Evolutionary conservation across 345 rosid genomes (phyloP).

Genomic region (Mercurialis annua): DNA sequence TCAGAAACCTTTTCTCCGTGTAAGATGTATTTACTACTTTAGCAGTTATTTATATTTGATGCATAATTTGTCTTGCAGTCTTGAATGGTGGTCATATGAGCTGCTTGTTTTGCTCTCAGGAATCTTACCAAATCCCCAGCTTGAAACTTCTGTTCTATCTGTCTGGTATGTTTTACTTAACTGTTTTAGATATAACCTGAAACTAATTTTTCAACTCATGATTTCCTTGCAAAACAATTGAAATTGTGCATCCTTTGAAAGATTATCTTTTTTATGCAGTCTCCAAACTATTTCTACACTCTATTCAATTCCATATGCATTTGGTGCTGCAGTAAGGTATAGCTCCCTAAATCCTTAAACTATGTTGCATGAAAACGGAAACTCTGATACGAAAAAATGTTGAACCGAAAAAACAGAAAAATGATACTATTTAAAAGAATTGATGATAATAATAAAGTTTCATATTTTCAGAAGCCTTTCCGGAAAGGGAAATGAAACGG

Average conservation of each 20-base stretch:
- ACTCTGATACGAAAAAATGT: too few species aligned
- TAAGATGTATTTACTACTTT: neutral
- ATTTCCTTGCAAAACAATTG: too few species aligned
- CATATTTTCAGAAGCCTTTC: too few species aligned
- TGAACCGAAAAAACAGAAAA: too few species aligned
- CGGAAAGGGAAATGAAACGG: too few species aligned
- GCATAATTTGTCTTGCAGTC: conserved; percentile 34
- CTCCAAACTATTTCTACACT: conserved; percentile 23
- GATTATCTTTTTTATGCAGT: conserved; percentile 8
- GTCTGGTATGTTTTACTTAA: conserved; percentile 51
- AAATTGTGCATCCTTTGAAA: neutral
- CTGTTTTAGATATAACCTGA: neutral
- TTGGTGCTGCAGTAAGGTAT: conserved; percentile 28
- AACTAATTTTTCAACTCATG: too few species aligned
- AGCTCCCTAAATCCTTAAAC: neutral
- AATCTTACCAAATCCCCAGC: conserved; percentile 70
- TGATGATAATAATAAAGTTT: too few species aligned
- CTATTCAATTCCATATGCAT: conserved; percentile 22
- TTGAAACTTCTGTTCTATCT: conserved; percentile 85
- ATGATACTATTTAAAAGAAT: too few species aligned
- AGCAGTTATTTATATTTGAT: neutral
- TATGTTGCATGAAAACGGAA: too few species aligned
- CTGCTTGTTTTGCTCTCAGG: conserved; percentile 77
- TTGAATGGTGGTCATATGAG: conserved; percentile 98
- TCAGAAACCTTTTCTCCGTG: neutral